phyloP scores from a whole-genome alignment of 2,329 filamentous ascomycete species.

The Phaeosphaeriaceae sp. region DNA sequence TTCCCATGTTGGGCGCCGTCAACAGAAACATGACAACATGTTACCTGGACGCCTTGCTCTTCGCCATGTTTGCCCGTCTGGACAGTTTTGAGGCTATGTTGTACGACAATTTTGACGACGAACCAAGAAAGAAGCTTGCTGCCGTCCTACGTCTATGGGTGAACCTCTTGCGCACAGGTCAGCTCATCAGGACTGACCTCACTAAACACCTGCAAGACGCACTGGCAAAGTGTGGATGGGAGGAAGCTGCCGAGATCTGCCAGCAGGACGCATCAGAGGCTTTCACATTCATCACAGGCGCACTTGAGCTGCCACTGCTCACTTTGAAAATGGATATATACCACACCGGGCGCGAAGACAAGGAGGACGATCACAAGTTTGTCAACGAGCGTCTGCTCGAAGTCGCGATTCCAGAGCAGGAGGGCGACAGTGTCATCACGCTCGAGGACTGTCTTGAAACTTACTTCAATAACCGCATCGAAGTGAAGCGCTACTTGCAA shows the following conservation, averaged over 20 bases:
- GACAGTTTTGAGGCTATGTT: slow-evolving; percentile 93
- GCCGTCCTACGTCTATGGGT: slow-evolving; percentile 87
- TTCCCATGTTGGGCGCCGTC: slow-evolving; percentile 80
- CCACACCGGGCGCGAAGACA: slow-evolving; percentile 83
- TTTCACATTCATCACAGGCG: slow-evolving; percentile 92
- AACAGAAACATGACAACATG: slow-evolving; percentile 91
- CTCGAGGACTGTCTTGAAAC: slow-evolving; percentile 91
- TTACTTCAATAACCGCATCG: slow-evolving; percentile 94
- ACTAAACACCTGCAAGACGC: slow-evolving; percentile 83
- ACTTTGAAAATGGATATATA: slow-evolving; percentile 94
- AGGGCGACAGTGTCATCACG: slow-evolving; percentile 72
- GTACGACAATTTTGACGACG: slow-evolving; percentile 77
- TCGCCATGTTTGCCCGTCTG: slow-evolving; percentile 92
- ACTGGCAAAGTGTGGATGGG: slow-evolving; percentile 86
- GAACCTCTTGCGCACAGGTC: slow-evolving; percentile 85
- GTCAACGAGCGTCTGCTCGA: slow-evolving; percentile 91
- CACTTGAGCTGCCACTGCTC: slow-evolving; percentile 83
- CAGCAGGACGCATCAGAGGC: slow-evolving; percentile 97
- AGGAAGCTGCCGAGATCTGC: slow-evolving; percentile 74
- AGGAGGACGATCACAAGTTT: slow-evolving; percentile 90
- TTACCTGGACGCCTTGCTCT: slow-evolving; percentile 88
- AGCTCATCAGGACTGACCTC: slow-evolving; percentile 84
- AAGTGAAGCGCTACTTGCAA: slow-evolving; percentile 79
- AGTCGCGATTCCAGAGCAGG: slow-evolving; percentile 81
- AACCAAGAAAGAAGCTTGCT: slow-evolving; percentile 75